A percentile compares a stretch with the other conserved stretches of the same genome.
phyloP scores from a whole-genome alignment of 129 eudicot genomes.

The Tagetes erecta region DNA sequence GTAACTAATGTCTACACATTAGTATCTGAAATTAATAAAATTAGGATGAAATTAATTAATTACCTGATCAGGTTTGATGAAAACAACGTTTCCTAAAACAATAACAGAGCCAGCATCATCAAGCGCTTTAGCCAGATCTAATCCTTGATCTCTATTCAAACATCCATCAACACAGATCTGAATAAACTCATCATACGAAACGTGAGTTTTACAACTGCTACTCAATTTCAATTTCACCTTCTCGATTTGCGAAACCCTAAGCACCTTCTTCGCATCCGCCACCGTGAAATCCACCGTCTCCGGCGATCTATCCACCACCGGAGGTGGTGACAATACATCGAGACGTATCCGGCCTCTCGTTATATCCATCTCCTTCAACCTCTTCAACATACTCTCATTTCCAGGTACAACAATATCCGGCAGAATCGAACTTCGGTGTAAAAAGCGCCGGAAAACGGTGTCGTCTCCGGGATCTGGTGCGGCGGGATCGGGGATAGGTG shows the following conservation, averaged over 20 bases:
- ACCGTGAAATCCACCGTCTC: conserved; percentile 43
- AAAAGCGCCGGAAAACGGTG: conserved; percentile 43
- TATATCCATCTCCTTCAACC: conserved; percentile 54
- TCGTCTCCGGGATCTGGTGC: conserved; percentile 66
- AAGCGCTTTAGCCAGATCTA: conserved; percentile 61
- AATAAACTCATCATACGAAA: conserved; percentile 54
- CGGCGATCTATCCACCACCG: conserved; percentile 22
- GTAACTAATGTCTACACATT: neutral
- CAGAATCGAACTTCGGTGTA: conserved; percentile 41
- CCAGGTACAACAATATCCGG: conserved; percentile 45
- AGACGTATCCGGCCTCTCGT: conserved; percentile 51
- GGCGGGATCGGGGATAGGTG: conserved; percentile 27
- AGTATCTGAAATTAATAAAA: neutral
- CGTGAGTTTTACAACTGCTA: conserved; percentile 31
- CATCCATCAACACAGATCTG: conserved; percentile 51
- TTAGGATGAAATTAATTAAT: conserved; percentile 21
- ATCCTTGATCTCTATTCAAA: conserved; percentile 50
- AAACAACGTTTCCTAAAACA: conserved; percentile 70
- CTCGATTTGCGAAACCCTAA: conserved; percentile 68
- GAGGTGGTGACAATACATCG: conserved; percentile 60
- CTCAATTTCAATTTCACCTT: conserved; percentile 53
- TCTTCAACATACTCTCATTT: conserved; percentile 50
- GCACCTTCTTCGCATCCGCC: conserved; percentile 66
- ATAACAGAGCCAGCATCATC: conserved; percentile 87
- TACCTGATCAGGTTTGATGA: conserved; percentile 90